Evolutionary conservation across 129 eudicot genomes (phyloP), one percentile per base, ranked within the genome.

Genomic region (Oenanthe sinensis): DNA sequence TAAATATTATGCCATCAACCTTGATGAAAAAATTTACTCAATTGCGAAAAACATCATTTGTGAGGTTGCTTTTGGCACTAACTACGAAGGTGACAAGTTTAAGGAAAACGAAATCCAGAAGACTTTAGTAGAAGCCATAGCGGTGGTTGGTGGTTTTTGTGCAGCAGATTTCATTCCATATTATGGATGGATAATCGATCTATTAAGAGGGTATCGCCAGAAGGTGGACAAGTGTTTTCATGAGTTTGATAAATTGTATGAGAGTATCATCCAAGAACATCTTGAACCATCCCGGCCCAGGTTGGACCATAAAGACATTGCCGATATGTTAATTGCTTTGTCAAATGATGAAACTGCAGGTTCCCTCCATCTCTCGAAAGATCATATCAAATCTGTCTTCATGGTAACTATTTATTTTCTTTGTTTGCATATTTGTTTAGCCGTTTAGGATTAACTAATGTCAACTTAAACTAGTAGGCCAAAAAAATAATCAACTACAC

Each of bases 241-340:
- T 0, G 36, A 74, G 8, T 1, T 77, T 24, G 85, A 83, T 78
- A 67, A 74, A 4, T 83, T 37, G 39, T 54, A 76, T 1, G 70
- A 85, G 39, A 77, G 9, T 79, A 63, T 86, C 7, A 36, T 86
- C 1, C 74, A 83, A 3, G 85, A 83, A 33, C 90, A 80, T 77
- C 80, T 79, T 22, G 55, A 79, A 60, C 74, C 43, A 4, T 45
- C 45, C n/a, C 77, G 45, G 40, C 42, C 17, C 5, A 72, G 36
- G 33, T 33, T 26, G 5, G 78, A 50, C 20, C 43, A 74, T 39
- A 82, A 79, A n/a, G 89, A 86, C 46, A 14, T 86, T 4, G 77
- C 75, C 14, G 83, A 86, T 80, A 24, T 68, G 12, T 77, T 86
- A 77, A 14, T 86, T 30, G 81, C 42, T 1, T 33, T 80, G 50